Base-by-base conservation (phyloP, 2,329 filamentous ascomycete genomes). In the Hymenoscyphus occultus region DNA sequence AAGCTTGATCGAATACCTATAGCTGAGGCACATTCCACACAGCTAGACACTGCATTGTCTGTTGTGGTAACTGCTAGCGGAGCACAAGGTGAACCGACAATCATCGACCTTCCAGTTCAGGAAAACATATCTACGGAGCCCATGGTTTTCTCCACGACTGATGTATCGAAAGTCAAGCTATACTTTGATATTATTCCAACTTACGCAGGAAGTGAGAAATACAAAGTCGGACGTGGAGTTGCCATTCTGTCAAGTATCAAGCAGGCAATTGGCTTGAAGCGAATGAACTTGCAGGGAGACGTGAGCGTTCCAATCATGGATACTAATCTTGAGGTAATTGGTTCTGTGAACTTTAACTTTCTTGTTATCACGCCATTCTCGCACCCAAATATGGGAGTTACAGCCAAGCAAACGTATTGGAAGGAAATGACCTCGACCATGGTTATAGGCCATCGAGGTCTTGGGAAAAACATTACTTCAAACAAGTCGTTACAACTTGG, bases 301-400 rank as follows among this genome's bases (percentile, higher is more conserved):
- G 86, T 96, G 45, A 94, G 90, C 66, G 90, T 99, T 10, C 95
- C 95, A 0, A 95, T 99, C 68, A 84, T 98, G 73, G 39, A 88
- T 89, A 42, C 91, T 85, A 66, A 89, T 13, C 80, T 98, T 40
- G 94, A 98, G 66, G 89, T 98, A 10, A 97, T 99, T 70, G 96
- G 95, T 16, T 88, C 90, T 0, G 91, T 99, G 70, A 97, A 96
- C 73, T 99, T 99, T 82, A 97, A 97, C 77, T 98, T 98, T 76
- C 80, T 97, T 39, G 86, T 98, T 73, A 93, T 99, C 71, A 98
- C 92, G 0, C 94, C 95, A 0, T 99, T 99, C 78, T 85, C 88
- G 19, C 95, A 98, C 76, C 92, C 92, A 6, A 96, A 96, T 66
- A 95, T 99, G 90, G 90, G 91, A 64, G 88, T 98, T 69, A 95